Base-by-base conservation (phyloP, 495 filamentous ascomycete genomes). In the Chaetomidium leptoderma region DNA sequence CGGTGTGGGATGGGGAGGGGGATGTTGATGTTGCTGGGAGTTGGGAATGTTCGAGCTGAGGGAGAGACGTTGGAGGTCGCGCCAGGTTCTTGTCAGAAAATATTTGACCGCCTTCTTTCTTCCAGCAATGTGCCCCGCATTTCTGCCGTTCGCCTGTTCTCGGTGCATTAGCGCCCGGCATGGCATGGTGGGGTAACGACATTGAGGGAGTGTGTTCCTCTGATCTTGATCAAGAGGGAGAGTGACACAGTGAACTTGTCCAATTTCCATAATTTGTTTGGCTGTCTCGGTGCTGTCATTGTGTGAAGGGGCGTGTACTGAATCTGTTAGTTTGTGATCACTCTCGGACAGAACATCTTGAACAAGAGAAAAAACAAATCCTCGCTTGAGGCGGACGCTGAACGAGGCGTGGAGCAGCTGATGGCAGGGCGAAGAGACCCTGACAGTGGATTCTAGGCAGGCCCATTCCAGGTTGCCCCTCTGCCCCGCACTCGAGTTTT, bases 1-100 rank as follows among this genome's bases (percentile, higher is more conserved):
- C 61, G n/a, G 55, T 60, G 16, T 72, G 64, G 35, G 46, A 67
- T 52, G 59, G 64, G 24, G 32, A 13, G 6, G 65, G 49, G 11
- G 46, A 57, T 21, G 56, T 54, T 7, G 50, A 60, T 58, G 57
- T 30, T 10, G 44, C 57, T 3, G 39, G 4, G 13, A 66, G 63
- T 29, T 63, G 61, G 61, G 32, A 17, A 14, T 63, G 61, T 57
- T 43, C n/a, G 30, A 23, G 29, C 30, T 55, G 42, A 57, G 24
- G 36, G 27, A 21, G 7, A 13, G 14, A 19, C 10, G 32, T 6
- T 39, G 32, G 4, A 11, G 30, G 21, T n/a, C 26, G 19, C 8
- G 27, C 26, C 1, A 4, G 48, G 21, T 37, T 39, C 48, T 39
- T 36, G 13, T 52, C 24, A 9, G 7, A 10, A 29, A 27, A n/a